These are phyloP conservation scores for Globisporangium echinulatum DNA, from an alignment of 352 stramenopile genomes.

Conservation along the genomic window DNA sequence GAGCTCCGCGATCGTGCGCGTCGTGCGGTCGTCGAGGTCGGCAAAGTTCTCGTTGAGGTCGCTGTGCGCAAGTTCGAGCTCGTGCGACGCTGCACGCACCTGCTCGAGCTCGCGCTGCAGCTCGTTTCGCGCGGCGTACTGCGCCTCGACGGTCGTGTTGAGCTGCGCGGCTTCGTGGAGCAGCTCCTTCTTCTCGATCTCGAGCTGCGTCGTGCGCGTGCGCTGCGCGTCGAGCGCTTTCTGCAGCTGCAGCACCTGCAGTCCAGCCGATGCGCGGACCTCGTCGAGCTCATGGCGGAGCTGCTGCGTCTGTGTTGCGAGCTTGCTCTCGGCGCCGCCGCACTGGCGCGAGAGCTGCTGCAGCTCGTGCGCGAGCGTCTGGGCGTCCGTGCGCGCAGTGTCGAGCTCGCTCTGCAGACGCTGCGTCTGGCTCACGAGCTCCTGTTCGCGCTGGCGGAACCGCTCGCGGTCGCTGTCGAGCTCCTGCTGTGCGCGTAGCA, in stretches of 20 bases:
- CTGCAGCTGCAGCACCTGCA: slow-evolving; percentile 61
- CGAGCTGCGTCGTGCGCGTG: slow-evolving; percentile 33
- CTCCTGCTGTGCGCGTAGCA: slow-evolving; percentile 42
- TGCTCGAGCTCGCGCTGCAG: slow-evolving; percentile 60
- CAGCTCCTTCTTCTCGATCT: slow-evolving; percentile 60
- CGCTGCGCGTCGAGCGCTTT: slow-evolving; percentile 46
- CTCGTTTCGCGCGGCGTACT: slow-evolving; percentile 45
- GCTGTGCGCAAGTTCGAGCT: slow-evolving; percentile 40
- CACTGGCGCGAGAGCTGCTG: slow-evolving; percentile 35
- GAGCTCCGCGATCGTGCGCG: slow-evolving; percentile 30
- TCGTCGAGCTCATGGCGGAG: slow-evolving; percentile 48
- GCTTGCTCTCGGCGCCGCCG: slow-evolving; percentile 31
- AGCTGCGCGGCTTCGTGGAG: slow-evolving; percentile 57
- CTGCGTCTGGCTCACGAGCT: slow-evolving; percentile 28
- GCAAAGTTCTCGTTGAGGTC: slow-evolving; percentile 57
- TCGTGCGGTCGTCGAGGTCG: slow-evolving; percentile 29
- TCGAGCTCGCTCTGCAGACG: slow-evolving; percentile 29
- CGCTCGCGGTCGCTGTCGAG: slow-evolving; percentile 33
- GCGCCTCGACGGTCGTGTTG: slow-evolving; percentile 42
- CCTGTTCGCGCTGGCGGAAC: slow-evolving; percentile 32
- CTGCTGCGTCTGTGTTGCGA: slow-evolving; percentile 35
- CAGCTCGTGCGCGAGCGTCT: slow-evolving; percentile 41
- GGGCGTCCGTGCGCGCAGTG: slow-evolving; percentile 32
- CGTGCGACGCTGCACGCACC: slow-evolving; percentile 31
- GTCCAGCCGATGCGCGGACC: slow-evolving; percentile 15